Evolutionary conservation across 257 asterid genomes (phyloP), one percentile per base, ranked within the genome.

Genomic region (Haberlea rhodopensis): DNA sequence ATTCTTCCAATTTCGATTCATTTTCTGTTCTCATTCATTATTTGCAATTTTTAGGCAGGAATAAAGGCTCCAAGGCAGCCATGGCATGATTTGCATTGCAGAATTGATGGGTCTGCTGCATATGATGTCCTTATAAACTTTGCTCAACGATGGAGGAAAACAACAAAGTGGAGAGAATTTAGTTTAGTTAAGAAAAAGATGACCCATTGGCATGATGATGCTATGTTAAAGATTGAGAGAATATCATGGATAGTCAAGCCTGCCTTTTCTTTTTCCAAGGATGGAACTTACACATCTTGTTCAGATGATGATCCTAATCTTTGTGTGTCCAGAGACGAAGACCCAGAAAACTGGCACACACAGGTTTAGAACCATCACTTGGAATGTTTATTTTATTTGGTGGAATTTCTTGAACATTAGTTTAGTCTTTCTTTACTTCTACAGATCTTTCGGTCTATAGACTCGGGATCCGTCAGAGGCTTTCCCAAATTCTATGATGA

Each of bases 101-200:
- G 76, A 80, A 81, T 92, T 57, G 98, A 91, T 0, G 98, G 98
- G 25, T 96, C 98, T 29, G 95, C 98, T 74, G 98, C 96, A 67
- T 89, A 89, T 80, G 98, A 92, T 54, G 96, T 92, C 75, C 97
- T 92, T 72, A 60, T 85, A 66, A 92, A 92, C 81, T 92, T 92
- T 81, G 96, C 95, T 64, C 97, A 92, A 60, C 95, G 98, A n/a
- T 92, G 98, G 98, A 84, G 85, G 34, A 92, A 80, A 84, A 85
- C 98, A n/a, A 89, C 96, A 53, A 89, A 73, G 79, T 89, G 96
- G 96, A 84, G 73, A 77, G 95, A 89, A 69, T 91, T 88, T 78
- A 79, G 87, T 65, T 74, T 88, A 5, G 80, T 91, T n/a, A 87
- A 73, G 81, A 91, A 87, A 75, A 76, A 70, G 73, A 78, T 81